Conservation (phyloP, 2,329 filamentous ascomycete species). For the Capronia coronata region DNA sequence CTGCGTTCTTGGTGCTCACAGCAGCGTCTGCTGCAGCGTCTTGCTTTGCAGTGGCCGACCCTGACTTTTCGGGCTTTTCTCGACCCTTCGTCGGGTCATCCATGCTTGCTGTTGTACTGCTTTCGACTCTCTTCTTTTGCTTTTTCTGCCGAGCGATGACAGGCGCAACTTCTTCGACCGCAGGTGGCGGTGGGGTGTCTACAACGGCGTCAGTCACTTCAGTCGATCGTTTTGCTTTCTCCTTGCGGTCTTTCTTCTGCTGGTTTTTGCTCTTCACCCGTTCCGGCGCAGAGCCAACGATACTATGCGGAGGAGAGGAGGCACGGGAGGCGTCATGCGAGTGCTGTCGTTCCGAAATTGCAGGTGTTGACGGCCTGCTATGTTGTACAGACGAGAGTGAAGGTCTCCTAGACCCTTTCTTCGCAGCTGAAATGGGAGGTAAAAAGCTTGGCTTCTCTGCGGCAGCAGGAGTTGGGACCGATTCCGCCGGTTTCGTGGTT, state of each 20-base stretch:
- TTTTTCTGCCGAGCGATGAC: conserved; percentile 60
- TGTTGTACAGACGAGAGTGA: conserved; percentile 46
- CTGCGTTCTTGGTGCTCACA: not conserved
- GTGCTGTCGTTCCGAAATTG: conserved; percentile 48
- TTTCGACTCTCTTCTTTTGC: conserved; percentile 36
- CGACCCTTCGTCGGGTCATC: conserved; percentile 10
- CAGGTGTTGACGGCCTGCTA: conserved; percentile 54
- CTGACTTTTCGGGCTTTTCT: conserved; percentile 3
- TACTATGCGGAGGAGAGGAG: conserved; percentile 51
- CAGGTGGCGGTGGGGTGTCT: conserved; percentile 23
- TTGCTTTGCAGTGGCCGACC: not conserved
- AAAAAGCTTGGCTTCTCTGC: conserved; percentile 22
- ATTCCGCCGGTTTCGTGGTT: conserved; percentile 17
- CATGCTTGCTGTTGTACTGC: conserved; percentile 9
- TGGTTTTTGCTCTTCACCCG: conserved; percentile 57
- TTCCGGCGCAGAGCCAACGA: conserved; percentile 54
- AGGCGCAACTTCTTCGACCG: conserved; percentile 50
- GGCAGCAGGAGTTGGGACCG: conserved; percentile 20
- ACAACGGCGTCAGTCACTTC: conserved; percentile 38
- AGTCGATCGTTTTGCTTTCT: conserved; percentile 43
- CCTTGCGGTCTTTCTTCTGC: conserved; percentile 52
- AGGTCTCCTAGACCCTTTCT: conserved; percentile 30
- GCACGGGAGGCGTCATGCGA: conserved; percentile 50
- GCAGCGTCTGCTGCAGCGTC: conserved; percentile 6
- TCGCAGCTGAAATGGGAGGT: conserved; percentile 11